Percentiles rank a stretch among this genome's conserved stretches.
Conservation (phyloP, 805 yeast genomes). For the Metschnikowia henanensis region DNA sequence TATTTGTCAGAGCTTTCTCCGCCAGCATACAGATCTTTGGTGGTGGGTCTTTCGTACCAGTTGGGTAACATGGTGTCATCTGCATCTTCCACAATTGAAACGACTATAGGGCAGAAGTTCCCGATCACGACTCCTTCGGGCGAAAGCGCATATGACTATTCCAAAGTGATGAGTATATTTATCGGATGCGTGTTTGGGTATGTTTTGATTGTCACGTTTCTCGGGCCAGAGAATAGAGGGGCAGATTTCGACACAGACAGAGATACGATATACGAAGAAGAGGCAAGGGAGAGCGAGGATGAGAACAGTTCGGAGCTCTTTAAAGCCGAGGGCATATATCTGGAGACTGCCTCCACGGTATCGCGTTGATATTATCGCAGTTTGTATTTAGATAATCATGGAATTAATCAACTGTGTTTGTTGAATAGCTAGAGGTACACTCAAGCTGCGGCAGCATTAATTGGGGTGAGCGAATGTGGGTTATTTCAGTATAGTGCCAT, state of each 20-base stretch:
- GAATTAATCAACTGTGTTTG: too few species aligned
- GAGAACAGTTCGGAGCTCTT: slow-evolving; percentile 1
- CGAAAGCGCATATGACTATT: slow-evolving; percentile 49
- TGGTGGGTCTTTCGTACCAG: slow-evolving; percentile 51
- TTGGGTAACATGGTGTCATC: slow-evolving; percentile 72
- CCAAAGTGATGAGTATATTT: slow-evolving; percentile 68
- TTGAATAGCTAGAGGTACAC: too few species aligned
- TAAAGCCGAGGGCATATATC: neutral
- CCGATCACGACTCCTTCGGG: slow-evolving; percentile 40
- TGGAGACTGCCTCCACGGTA: neutral
- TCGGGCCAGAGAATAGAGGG: slow-evolving; percentile 54
- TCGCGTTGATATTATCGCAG: too few species aligned
- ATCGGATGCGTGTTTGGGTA: slow-evolving; percentile 64
- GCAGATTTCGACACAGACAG: slow-evolving; percentile 15
- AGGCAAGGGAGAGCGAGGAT: slow-evolving; percentile 5
- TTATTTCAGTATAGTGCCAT: too few species aligned
- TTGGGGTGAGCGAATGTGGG: too few species aligned
- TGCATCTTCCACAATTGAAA: slow-evolving; percentile 70
- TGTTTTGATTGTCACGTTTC: slow-evolving; percentile 43
- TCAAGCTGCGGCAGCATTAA: too few species aligned
- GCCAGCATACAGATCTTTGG: slow-evolving; percentile 12
- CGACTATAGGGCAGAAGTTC: slow-evolving; percentile 56
- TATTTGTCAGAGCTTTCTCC: slow-evolving; percentile 62
- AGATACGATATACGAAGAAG: slow-evolving; percentile 11
- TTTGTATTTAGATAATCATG: too few species aligned